Percentiles rank a stretch among this genome's conserved stretches.
These are phyloP conservation scores for Coniella lustricola DNA, from an alignment of 2,329 filamentous ascomycete species.

Conservation along the genomic window DNA sequence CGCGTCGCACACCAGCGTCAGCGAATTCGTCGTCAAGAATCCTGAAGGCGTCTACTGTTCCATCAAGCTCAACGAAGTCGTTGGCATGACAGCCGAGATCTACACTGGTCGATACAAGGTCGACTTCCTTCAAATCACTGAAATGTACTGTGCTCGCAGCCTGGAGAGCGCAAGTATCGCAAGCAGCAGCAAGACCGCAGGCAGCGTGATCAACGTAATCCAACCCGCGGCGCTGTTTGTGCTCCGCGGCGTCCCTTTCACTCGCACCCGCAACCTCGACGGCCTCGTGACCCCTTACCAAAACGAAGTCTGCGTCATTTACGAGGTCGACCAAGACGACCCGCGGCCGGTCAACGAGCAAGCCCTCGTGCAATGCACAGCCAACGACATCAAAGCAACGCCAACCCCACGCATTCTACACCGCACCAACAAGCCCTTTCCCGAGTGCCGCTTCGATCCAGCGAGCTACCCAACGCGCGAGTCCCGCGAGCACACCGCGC, in stretches of 20 bases:
- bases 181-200: too few relatives aligned
- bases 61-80: conserved; percentile 11
- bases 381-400: conserved; percentile 31
- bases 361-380: conserved; percentile 34
- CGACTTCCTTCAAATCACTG: conserved; percentile 28
- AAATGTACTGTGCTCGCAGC: conserved; percentile 32
- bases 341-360: conserved; percentile 26
- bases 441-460: conserved; percentile 26
- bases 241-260: conserved; percentile 33
- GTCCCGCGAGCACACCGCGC: conserved; percentile 24
- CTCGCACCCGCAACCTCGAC: conserved; percentile 27
- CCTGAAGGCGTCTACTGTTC: conserved; percentile 1
- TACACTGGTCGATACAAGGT: conserved; percentile 15
- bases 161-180: too few relatives aligned
- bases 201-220: too few relatives aligned
- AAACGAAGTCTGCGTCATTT: conserved; percentile 38
- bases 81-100: conserved; percentile 21
- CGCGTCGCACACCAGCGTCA: neutral
- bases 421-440: conserved; percentile 49
- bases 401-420: conserved; percentile 34
- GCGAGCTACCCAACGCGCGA: conserved; percentile 18
- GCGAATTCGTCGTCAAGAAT: conserved; percentile 10
- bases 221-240: conserved; percentile 27
- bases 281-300: conserved; percentile 31
- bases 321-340: conserved; percentile 34